phyloP scores from a whole-genome alignment of 2,329 filamentous ascomycete genomes.

The Plectosphaerella sp. region DNA sequence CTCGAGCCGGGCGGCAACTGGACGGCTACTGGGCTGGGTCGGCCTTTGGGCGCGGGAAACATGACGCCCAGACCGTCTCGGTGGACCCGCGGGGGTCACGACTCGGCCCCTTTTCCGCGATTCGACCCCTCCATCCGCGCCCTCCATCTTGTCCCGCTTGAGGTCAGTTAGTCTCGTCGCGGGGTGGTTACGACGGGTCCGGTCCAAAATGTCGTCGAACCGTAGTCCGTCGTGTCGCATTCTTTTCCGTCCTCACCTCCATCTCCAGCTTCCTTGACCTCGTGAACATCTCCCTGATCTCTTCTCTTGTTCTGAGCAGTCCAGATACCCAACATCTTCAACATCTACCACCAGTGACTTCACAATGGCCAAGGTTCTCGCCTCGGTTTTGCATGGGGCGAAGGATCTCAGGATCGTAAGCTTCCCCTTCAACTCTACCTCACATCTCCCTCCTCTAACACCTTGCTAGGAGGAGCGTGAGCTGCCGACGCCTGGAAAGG shows the following conservation, averaged over 20 bases:
- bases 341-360: background rate
- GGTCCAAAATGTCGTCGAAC: background rate
- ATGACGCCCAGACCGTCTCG: background rate
- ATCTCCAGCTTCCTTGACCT: background rate
- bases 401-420: conserved; percentile 46
- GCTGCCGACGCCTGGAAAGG: conserved; percentile 46
- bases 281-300: background rate
- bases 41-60: background rate
- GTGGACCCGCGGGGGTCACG: background rate
- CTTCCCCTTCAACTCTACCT: background rate
- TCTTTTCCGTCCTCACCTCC: background rate
- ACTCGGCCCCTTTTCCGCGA: background rate
- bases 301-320: too few species aligned
- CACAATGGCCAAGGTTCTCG: conserved; percentile 27
- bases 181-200: background rate
- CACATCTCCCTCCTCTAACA: background rate
- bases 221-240: background rate
- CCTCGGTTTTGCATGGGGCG: conserved; percentile 50
- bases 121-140: background rate
- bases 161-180: background rate
- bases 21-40: background rate
- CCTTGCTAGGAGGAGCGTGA: conserved; percentile 45
- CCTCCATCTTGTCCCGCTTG: background rate
- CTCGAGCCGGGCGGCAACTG: background rate
- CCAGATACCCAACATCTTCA: background rate